Evolutionary conservation across 305 asterid genomes (phyloP), one percentile per base, ranked within the genome.

Genomic region (Lippia alba): DNA sequence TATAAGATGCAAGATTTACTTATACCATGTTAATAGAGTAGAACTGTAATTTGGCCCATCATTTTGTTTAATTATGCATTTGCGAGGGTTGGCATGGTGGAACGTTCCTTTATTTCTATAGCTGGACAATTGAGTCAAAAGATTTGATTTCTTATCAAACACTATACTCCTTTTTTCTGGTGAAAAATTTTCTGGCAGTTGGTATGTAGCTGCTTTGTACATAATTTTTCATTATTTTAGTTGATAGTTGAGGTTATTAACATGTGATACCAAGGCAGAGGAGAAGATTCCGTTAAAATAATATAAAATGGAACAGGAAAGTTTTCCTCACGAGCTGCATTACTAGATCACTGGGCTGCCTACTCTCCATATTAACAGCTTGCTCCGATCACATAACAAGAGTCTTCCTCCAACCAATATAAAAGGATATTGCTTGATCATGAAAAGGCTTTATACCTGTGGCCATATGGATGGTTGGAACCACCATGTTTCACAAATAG

Each of bases 51-150:
- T 12, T 33, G 66, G 19, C 30, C 59, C 34, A 44, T 70, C 34
- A 30, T 32, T 36, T 36, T 45, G 48, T 12, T 12, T 56, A 15
- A 40, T 59, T 56, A 14, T 67, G 20, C 49, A 49, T 58, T 30
- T 69, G 60, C 49, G n/a, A 32, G 64, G 44, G 20, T 17, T 39
- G 33, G 51, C 61, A 8, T 61, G 44, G 16, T 51, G 56, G 60
- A 39, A 71, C 39, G 56, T 61, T 20, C 16, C 24, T 61, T 45
- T 61, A 6, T 5, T 61, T 56, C 19, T 32, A 46, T 32, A 34
- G 15, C 57, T 14, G 9, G 40, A 45, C 6, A 51, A 18, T 51
- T 36, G 39, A 36, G 40, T 34, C 36, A 6, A 34, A 66, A 5
- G 56, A 56, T 55, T 41, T 18, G 9, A 36, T 36, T 0, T 17